Evolutionary conservation across 2,329 filamentous ascomycete species (phyloP), one percentile per base, ranked within the genome.

Genomic region (Aspergillus amoenus): DNA sequence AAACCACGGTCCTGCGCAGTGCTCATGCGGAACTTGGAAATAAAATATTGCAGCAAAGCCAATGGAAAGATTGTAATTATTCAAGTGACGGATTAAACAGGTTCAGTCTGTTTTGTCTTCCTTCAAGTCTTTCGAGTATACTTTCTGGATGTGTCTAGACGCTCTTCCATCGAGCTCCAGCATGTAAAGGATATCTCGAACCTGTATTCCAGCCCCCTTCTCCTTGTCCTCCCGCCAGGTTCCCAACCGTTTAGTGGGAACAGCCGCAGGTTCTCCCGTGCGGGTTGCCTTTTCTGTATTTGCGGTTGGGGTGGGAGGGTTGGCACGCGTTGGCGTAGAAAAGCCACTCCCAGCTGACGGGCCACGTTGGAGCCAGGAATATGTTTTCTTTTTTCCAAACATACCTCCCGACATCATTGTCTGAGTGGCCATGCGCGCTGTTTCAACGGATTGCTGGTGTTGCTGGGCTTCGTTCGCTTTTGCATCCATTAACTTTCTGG

Each of bases 381-480:
- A 80, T n/a, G 73, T 73, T 62, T 79, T 80, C 60, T 78, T 79
- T 15, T 72, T 69, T 39, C 74, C 75, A 48, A 79, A 78, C 60
- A 74, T 77, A 49, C 76, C 78, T 39, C 84, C 84, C 5, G 72
- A 73, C 4, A 76, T 63, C 70, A 84, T 82, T 66, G 83, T 81
- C 55, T 88, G 88, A 43, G 92, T 82, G 1, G 90, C 90, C 78
- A 91, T 84, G 61, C 85, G 87, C 54, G 90, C 90, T 0, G 93
- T 96, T 55, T 86, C 82, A 70, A 97, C 96, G 24, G 93, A 91
- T 61, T 88, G 89, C 21, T 87, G 86, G 63, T 93, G 91, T 63
- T 88, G 89, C 57, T 88, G 88, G 17, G 88, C 88, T 68, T 95
- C 91, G 0, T 86, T 89, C 21, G 88, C 84, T 65, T 89, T 90